phyloP scores from a whole-genome alignment of 768 basidiomycete genomes.

The Pholiota microspora region DNA sequence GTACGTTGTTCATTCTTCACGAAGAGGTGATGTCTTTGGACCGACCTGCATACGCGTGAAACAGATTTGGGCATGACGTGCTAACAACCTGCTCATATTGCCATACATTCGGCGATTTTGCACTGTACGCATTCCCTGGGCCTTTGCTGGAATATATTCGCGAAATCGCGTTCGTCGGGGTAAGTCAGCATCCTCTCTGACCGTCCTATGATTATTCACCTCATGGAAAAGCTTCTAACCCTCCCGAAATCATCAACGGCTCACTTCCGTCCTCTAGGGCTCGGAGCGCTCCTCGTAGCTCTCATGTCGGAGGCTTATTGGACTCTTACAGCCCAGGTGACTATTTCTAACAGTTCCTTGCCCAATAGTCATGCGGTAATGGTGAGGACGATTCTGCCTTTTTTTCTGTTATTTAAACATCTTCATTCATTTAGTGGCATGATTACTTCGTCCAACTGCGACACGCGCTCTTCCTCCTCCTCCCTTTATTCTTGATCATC shows the following conservation, averaged over 20 bases:
- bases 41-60: neutral
- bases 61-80: conserved; percentile 67
- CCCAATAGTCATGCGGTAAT: conserved; percentile 34
- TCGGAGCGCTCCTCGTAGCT: conserved; percentile 48
- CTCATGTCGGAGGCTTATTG: conserved; percentile 55
- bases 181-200: conserved; percentile 13
- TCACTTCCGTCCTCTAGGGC: conserved; percentile 36
- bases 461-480: conserved; percentile 53
- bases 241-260: conserved; percentile 27
- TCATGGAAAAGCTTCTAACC: conserved; percentile 18
- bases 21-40: neutral
- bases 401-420: neutral
- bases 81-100: conserved; percentile 68
- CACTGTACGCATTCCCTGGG: conserved; percentile 53
- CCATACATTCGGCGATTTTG: conserved; percentile 56
- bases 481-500: conserved; percentile 50
- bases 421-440: conserved; percentile 52
- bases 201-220: neutral
- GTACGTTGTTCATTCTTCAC: conserved; percentile 30
- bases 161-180: conserved; percentile 52
- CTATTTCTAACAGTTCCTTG: conserved; percentile 31
- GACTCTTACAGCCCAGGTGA: conserved; percentile 44
- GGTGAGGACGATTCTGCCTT: conserved; percentile 25
- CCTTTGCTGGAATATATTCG: conserved; percentile 59
- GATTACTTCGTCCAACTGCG: conserved; percentile 55